Evolutionary conservation across 352 stramenopile genomes (phyloP), one percentile per base, ranked within the genome.

Genomic region (Phytopythium boreale): DNA sequence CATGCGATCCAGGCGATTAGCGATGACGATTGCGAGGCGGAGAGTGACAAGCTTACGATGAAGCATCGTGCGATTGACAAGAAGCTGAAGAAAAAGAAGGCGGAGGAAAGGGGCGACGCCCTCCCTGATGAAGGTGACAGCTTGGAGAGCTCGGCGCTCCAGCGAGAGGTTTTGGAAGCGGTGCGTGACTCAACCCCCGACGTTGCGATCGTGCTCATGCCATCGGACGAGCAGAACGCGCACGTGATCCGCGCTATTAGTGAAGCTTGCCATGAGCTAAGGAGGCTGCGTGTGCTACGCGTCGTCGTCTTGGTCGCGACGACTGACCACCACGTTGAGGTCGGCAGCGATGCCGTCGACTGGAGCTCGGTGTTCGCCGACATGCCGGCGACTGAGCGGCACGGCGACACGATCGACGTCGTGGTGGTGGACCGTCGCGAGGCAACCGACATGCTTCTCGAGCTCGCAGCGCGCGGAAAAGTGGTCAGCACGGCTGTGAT

Each of bases 391-490:
- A 78, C 72, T 10, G 78, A 88, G 61, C 72, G 81, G 60, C 71
- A 81, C 49, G 78, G 78, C 24, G 80, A 89, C 64, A 78, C 78
- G 41, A 89, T 89, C 53, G 80, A 89, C 50, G 80, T 89, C 11
- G 53, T 89, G 0, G 75, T 88, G 29, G 76, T 89, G 22, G 76
- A 89, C 56, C 78, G 72, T 10, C 71, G 80, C 20, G 78, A 89
- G 56, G 80, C 80, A 46, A 86, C 78, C 0, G 78, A 89, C 63
- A 87, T 89, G 76, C 70, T 89, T 15, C 81, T 89, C 31, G 80
- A 89, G 56, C 71, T 89, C 11, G 80, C 80, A 9, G 78, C 78
- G 19, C 79, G 72, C 36, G 80, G 80, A 19, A 89, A 87, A 66
- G 75, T 89, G 14, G 76, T 89, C n/a, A 89, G 82, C 56, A 74